phyloP scores from a whole-genome alignment of 371 early-diverging fungal species.

The Rhizopus delemar region DNA sequence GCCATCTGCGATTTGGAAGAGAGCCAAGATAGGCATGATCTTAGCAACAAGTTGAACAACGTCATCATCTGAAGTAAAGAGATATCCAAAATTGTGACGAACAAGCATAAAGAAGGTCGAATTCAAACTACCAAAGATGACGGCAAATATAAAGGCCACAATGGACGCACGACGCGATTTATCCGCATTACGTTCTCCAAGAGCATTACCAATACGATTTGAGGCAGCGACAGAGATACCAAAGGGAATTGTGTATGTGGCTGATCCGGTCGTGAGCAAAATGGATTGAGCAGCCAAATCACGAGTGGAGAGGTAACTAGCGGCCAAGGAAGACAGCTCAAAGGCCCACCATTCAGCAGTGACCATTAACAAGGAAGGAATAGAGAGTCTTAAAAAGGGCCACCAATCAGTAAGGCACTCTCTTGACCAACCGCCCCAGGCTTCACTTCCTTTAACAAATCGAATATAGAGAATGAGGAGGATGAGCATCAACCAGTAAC shows the following conservation, averaged over 20 bases:
- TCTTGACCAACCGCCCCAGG: constrained; percentile 83
- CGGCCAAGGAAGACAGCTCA: constrained; percentile 76
- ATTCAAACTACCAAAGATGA: constrained; percentile 39
- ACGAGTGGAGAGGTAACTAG: constrained; percentile 72
- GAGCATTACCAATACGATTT: constrained; percentile 75
- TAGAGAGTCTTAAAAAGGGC: constrained; percentile 66
- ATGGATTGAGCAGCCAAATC: constrained; percentile 84
- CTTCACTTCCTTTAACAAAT: constrained; percentile 63
- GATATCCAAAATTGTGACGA: constrained; percentile 53
- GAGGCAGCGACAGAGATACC: constrained; percentile 72
- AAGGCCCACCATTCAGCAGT: constrained; percentile 76
- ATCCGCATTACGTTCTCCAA: constrained; percentile 53
- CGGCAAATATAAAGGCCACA: constrained; percentile 44
- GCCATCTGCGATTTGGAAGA: constrained; percentile 77
- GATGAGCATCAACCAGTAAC: constrained; percentile 67
- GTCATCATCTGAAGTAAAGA: constrained; percentile 67
- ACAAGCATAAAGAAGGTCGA: constrained; percentile 33
- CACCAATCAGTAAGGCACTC: constrained; percentile 64
- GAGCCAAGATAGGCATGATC: constrained; percentile 72
- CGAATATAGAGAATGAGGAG: constrained; percentile 62
- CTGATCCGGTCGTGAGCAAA: constrained; percentile 66
- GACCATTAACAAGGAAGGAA: constrained; percentile 68
- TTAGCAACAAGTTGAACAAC: constrained; percentile 67
- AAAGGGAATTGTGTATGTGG: constrained; percentile 70
- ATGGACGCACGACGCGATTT: constrained; percentile 46